Evolutionary conservation across 1,284 basidiomycete genomes (phyloP).

Genomic region (Gymnopus androsaceus): DNA sequence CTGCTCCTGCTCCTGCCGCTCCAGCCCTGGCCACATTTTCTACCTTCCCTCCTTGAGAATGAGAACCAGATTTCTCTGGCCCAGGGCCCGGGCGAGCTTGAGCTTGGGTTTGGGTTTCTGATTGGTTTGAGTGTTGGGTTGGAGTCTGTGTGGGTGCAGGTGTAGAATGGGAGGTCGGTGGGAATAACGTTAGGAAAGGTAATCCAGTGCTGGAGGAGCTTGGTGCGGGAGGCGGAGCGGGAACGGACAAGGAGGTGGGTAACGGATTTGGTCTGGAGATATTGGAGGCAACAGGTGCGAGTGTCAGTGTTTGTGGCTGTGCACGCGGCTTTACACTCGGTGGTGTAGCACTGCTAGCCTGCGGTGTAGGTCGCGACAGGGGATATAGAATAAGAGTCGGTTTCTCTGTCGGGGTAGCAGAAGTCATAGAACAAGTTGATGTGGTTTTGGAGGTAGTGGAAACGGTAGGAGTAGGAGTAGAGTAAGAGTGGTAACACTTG

Average conservation of each 20-base stretch:
- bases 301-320: constrained; percentile 36
- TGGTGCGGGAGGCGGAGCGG: too few species aligned
- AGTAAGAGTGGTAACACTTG: too few species aligned
- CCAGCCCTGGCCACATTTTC: neutral
- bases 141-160: neutral
- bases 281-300: constrained; percentile 2
- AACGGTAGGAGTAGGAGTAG: neutral
- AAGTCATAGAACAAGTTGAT: constrained; percentile 16
- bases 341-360: constrained; percentile 44
- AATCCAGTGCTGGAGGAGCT: too few species aligned
- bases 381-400: neutral
- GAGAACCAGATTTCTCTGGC: too few species aligned
- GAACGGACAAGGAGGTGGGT: too few species aligned
- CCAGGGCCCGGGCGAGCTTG: too few species aligned
- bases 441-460: neutral
- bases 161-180: too few species aligned
- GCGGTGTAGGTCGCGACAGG: constrained; percentile 27
- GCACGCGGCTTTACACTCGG: constrained; percentile 68
- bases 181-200: too few species aligned
- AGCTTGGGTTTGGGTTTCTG: too few species aligned
- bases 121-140: neutral
- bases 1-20: neutral
- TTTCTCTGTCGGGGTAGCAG: neutral
- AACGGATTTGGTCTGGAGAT: neutral
- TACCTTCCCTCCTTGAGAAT: neutral